Conservation (phyloP, 2,329 filamentous ascomycete genomes). For the Penicillium expansum region DNA sequence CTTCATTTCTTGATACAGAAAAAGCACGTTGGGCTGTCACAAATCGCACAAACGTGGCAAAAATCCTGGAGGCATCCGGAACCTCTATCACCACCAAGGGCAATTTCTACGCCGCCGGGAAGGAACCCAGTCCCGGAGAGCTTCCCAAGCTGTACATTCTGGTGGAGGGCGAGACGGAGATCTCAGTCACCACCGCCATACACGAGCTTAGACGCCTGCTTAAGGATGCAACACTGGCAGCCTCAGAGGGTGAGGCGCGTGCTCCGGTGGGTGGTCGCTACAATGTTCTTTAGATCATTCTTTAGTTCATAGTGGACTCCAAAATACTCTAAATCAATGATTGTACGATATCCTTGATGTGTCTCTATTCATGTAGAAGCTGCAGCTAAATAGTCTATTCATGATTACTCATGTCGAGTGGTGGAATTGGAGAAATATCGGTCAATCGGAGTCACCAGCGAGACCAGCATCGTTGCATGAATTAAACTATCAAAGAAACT, state of each 20-base stretch:
- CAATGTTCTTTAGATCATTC: conserved; percentile 69
- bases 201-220: conserved; percentile 82
- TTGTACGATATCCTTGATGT: conserved; percentile 9
- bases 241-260: conserved; percentile 79
- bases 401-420: not conserved
- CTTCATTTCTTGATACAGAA: conserved; percentile 46
- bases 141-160: conserved; percentile 97
- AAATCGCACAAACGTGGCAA: conserved; percentile 96
- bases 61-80: conserved; percentile 91
- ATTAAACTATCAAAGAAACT: not conserved
- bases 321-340: not conserved
- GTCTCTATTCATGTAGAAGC: not conserved
- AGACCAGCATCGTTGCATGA: not conserved
- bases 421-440: not conserved
- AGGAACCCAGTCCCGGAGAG: conserved; percentile 70
- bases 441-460: too few species aligned
- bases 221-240: conserved; percentile 85
- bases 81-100: conserved; percentile 98
- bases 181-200: conserved; percentile 87
- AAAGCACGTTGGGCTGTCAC: conserved; percentile 98
- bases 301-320: conserved; percentile 45
- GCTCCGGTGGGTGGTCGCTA: conserved; percentile 79
- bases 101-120: conserved; percentile 78
- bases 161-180: conserved; percentile 94
- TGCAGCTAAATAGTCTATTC: accelerated